A percentile compares a stretch with the other conserved stretches of the same genome.
Conservation (phyloP, 495 filamentous ascomycete genomes). For the Aspergillus bridgeri region DNA sequence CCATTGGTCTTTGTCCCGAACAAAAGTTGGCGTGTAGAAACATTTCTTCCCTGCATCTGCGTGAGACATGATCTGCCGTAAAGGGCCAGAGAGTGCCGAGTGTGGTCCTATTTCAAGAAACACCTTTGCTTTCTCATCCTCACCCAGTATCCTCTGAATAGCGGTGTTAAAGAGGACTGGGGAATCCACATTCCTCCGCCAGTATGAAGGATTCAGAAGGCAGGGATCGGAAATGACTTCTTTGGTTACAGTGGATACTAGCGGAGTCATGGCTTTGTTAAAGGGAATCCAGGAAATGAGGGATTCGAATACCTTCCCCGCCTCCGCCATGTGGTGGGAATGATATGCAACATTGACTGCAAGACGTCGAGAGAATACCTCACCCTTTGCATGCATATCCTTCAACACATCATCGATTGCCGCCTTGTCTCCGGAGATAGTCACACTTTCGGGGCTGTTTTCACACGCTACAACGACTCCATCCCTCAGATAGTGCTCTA, state of each 20-base stretch:
- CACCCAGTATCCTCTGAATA: constrained; percentile 18
- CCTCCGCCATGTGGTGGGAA: constrained; percentile 22
- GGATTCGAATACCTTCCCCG: constrained; percentile 1
- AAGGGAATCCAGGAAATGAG: constrained; percentile 7
- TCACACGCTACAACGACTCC: constrained; percentile 16
- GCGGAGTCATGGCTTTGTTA: constrained; percentile 5
- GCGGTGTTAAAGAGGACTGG: constrained; percentile 37
- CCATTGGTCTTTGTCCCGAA: background rate
- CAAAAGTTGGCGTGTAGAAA: no score
- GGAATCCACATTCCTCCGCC: constrained; percentile 33
- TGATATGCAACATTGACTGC: constrained; percentile 44
- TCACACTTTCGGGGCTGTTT: constrained; percentile 24
- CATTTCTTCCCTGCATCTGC: no score
- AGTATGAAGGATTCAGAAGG: constrained; percentile 34
- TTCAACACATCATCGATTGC: constrained; percentile 31
- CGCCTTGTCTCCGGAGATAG: constrained; percentile 25
- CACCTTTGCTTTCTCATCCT: background rate
- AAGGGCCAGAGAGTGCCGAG: constrained; percentile 8
- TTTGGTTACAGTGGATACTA: constrained; percentile 34
- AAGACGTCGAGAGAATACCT: constrained; percentile 23
- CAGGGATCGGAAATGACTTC: constrained; percentile 8
- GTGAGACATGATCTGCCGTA: background rate
- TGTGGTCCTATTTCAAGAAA: constrained; percentile 23
- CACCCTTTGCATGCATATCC: constrained; percentile 23
- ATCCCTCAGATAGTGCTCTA: constrained; percentile 6